phyloP scores from a whole-genome alignment of 2,329 filamentous ascomycete species.

The Ascochyta viciae-villosae region DNA sequence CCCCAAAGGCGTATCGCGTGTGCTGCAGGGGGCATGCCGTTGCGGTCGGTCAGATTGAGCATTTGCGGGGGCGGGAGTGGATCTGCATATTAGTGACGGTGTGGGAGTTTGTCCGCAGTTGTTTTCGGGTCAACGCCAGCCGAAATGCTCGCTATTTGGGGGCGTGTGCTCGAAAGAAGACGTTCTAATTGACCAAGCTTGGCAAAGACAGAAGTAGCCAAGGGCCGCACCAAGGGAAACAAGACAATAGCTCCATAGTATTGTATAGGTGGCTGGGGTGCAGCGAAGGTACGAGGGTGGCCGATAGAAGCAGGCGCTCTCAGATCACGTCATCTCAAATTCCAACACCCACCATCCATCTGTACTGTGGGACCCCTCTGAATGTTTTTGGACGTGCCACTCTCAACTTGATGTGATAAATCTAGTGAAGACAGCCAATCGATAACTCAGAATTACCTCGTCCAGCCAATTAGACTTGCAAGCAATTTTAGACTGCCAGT shows the following conservation, averaged over 20 bases:
- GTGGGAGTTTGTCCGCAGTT: slow-evolving; percentile 20
- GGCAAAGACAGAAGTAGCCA: neutral
- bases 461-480: too few relatives aligned
- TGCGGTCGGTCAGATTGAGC: slow-evolving; percentile 1
- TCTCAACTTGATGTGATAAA: too few relatives aligned
- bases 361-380: too few relatives aligned
- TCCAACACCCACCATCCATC: too few relatives aligned
- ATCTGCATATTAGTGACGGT: slow-evolving; percentile 14
- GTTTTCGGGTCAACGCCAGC: slow-evolving; percentile 18
- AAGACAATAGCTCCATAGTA: neutral
- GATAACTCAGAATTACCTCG: too few relatives aligned
- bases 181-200: neutral
- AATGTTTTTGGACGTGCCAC: too few relatives aligned
- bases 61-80: slow-evolving; percentile 21
- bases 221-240: neutral
- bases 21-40: slow-evolving; percentile 18
- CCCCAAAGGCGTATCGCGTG: slow-evolving; percentile 9
- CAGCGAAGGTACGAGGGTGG: too few relatives aligned
- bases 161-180: neutral
- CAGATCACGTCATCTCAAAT: too few relatives aligned
- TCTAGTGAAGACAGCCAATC: too few relatives aligned
- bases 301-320: too few relatives aligned
- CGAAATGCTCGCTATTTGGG: slow-evolving; percentile 11
- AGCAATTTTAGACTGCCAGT: too few relatives aligned
- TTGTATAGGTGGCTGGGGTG: too few relatives aligned